Conservation (phyloP, 257 asterid genomes). For the Ophiorrhiza pumila region DNA sequence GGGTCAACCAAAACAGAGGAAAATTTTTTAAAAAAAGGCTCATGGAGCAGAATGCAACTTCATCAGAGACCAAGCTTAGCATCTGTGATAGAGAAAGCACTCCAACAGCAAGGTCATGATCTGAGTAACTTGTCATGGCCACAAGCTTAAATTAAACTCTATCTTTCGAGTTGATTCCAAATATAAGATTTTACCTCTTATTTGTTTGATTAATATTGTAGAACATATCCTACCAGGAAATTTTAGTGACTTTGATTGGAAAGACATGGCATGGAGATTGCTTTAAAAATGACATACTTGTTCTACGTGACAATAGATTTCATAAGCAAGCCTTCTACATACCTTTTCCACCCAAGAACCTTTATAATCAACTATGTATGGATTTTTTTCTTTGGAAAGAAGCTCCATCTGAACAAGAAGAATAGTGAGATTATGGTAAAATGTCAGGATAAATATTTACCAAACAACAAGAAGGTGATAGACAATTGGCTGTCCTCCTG, state of each 20-base stretch:
- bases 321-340: slow-evolving; percentile 14
- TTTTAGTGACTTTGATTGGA: not conserved
- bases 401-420: slow-evolving; percentile 90
- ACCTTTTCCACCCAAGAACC: slow-evolving; percentile 99
- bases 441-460: not conserved
- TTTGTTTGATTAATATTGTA: not conserved
- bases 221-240: not conserved
- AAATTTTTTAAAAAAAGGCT: not conserved
- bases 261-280: not conserved
- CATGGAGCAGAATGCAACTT: not conserved
- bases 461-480: not conserved
- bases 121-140: not conserved
- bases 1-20: too few species aligned
- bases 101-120: not conserved
- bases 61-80: not conserved
- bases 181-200: not conserved
- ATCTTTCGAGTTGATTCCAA: not conserved
- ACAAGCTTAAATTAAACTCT: not conserved
- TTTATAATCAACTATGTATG: slow-evolving; percentile 90
- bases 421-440: slow-evolving; percentile 1
- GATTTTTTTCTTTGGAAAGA: slow-evolving; percentile 70
- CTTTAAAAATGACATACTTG: not conserved
- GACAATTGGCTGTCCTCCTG: slow-evolving; percentile 60
- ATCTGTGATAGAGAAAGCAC: not conserved
- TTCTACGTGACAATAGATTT: not conserved